Evolutionary conservation across 768 basidiomycete genomes (phyloP).

Genomic region (Hortiboletus campestris): DNA sequence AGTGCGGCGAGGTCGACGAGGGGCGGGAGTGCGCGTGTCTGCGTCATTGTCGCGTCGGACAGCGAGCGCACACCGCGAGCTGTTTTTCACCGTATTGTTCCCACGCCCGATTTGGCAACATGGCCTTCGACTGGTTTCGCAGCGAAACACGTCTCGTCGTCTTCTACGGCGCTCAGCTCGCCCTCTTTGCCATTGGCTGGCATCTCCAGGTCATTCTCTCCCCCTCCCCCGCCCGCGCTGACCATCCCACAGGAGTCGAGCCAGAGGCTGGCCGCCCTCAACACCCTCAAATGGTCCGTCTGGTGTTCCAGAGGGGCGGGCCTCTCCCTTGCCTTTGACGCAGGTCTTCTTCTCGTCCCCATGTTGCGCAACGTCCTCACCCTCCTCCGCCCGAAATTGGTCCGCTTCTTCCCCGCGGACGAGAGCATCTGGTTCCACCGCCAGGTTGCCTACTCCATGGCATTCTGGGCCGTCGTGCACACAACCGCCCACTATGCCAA

Average conservation of each 20-base stretch:
- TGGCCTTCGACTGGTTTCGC: conserved; percentile 54
- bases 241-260: conserved; percentile 52
- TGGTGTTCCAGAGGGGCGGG: conserved; percentile 93
- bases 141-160: conserved; percentile 69
- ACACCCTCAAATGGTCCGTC: conserved; percentile 77
- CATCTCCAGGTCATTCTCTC: conserved; percentile 57
- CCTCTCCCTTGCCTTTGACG: conserved; percentile 84
- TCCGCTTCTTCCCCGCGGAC: conserved; percentile 88
- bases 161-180: conserved; percentile 77
- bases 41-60: conserved; percentile 11
- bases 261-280: conserved; percentile 65
- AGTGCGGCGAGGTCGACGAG: conserved; percentile 60
- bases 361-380: conserved; percentile 89
- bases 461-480: conserved; percentile 91
- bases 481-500: conserved; percentile 93
- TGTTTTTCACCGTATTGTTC: background rate
- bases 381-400: conserved; percentile 72
- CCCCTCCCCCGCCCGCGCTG: background rate
- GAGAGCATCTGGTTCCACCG: conserved; percentile 97
- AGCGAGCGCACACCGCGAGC: no score
- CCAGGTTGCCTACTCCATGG: conserved; percentile 92
- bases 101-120: conserved; percentile 5
- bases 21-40: conserved; percentile 20
- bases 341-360: conserved; percentile 81
- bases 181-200: conserved; percentile 86